Evolutionary conservation across 768 basidiomycete genomes (phyloP).

Genomic region (Hygrocybe punicea): DNA sequence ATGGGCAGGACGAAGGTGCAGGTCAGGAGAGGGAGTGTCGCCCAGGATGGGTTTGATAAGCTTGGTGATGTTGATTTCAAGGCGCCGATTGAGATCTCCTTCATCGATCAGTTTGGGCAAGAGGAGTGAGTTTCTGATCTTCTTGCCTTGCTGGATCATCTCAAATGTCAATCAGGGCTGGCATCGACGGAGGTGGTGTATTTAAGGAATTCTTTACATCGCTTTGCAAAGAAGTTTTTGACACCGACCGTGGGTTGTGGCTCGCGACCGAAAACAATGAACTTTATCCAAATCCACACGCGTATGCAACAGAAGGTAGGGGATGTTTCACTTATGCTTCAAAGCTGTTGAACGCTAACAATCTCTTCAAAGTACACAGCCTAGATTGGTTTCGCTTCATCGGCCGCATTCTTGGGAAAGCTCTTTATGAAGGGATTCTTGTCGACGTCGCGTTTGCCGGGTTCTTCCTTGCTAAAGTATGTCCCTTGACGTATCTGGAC

Average conservation of each 20-base stretch:
- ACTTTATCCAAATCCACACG: slow-evolving; percentile 91
- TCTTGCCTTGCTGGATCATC: background rate
- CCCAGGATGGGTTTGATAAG: slow-evolving; percentile 88
- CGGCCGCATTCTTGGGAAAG: slow-evolving; percentile 91
- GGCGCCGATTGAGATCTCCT: slow-evolving; percentile 81
- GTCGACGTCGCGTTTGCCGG: slow-evolving; percentile 93
- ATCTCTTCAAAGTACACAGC: slow-evolving; percentile 57
- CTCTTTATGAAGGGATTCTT: slow-evolving; percentile 93
- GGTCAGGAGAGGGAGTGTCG: slow-evolving; percentile 71
- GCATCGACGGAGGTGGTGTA: slow-evolving; percentile 94
- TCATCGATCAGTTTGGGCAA: slow-evolving; percentile 85
- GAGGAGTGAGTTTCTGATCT: slow-evolving; percentile 59
- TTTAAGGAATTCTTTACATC: slow-evolving; percentile 98
- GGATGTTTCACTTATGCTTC: slow-evolving; percentile 7
- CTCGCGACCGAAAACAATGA: slow-evolving; percentile 86
- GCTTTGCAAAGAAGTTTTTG: slow-evolving; percentile 89
- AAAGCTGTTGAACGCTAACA: background rate
- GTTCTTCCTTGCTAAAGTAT: slow-evolving; percentile 88
- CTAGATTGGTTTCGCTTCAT: slow-evolving; percentile 92
- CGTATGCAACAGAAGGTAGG: slow-evolving; percentile 84
- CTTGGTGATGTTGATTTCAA: slow-evolving; percentile 78
- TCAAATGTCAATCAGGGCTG: slow-evolving; percentile 48
- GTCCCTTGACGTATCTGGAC: slow-evolving; percentile 4
- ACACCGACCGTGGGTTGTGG: slow-evolving; percentile 93
- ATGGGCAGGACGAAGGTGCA: slow-evolving; percentile 39